Evolutionary conservation across 139 green algal genomes (phyloP).

Genomic region (Asterochloris erici): DNA sequence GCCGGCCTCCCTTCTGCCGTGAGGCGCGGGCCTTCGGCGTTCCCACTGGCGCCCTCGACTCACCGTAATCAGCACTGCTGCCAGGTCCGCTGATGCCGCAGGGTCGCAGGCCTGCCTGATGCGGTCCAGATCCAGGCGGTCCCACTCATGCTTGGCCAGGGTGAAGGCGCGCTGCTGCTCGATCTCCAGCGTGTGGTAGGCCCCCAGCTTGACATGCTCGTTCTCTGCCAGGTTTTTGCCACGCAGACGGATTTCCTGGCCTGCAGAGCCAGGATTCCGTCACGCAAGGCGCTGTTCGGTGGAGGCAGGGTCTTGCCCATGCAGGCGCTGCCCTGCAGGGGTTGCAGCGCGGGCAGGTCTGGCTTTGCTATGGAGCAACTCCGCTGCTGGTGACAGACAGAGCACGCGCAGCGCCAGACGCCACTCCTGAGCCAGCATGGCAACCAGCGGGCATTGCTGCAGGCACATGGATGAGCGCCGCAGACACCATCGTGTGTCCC

Average conservation of each 20-base stretch:
- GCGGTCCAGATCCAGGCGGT: conserved; percentile 78
- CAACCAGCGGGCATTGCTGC: no score
- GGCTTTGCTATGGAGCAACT: no score
- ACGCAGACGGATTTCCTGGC: conserved; percentile 34
- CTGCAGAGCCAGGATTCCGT: conserved; percentile 1
- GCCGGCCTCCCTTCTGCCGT: no score
- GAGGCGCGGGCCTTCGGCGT: no score
- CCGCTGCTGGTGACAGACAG: no score
- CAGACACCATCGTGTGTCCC: no score
- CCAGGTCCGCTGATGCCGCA: conserved; percentile 80
- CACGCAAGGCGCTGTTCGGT: background rate
- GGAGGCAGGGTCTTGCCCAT: background rate
- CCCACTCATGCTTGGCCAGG: conserved; percentile 81
- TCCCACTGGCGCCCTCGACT: background rate
- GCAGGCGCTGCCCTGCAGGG: background rate
- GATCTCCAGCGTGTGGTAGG: conserved; percentile 95
- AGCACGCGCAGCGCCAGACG: no score
- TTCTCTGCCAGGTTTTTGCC: conserved; percentile 71
- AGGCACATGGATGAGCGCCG: no score
- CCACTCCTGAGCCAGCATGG: no score
- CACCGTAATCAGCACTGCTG: conserved; percentile 86
- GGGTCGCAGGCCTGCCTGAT: conserved; percentile 68
- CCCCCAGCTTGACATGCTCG: conserved; percentile 90
- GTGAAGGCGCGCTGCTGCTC: conserved; percentile 77
- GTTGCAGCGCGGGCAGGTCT: background rate